Percentiles rank a stretch among this genome's conserved stretches.
Evolutionary conservation across 2,329 filamentous ascomycete species (phyloP).

Genomic region (Metarhizium sp.): DNA sequence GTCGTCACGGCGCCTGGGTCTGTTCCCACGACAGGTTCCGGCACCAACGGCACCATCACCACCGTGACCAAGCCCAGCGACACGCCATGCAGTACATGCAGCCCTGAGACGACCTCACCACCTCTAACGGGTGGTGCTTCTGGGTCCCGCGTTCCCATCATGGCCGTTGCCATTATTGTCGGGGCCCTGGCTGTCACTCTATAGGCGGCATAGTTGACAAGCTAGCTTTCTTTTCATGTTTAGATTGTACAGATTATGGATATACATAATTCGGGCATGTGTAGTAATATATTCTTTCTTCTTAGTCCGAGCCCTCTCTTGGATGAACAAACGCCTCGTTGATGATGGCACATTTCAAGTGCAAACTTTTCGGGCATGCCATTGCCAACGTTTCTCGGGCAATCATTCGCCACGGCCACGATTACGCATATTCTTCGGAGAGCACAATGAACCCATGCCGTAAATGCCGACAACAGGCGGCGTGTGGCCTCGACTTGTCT

Average conservation of each 20-base stretch:
- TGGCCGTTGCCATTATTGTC: conserved; percentile 9
- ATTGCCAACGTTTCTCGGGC: no score
- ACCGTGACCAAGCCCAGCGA: conserved; percentile 4
- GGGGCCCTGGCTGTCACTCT: conserved; percentile 12
- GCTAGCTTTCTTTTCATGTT: not conserved
- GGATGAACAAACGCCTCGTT: no score
- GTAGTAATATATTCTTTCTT: not conserved
- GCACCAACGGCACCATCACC: conserved; percentile 2
- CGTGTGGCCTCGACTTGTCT: no score
- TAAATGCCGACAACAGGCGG: no score
- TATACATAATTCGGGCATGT: not conserved
- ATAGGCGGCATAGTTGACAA: conserved; percentile 6
- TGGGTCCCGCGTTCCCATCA: conserved; percentile 8
- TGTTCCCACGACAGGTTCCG: not conserved
- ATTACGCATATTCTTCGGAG: no score
- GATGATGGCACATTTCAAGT: no score
- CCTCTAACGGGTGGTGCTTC: conserved; percentile 12
- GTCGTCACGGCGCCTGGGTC: not conserved
- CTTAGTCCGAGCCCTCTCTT: no score
- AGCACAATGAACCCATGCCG: no score
- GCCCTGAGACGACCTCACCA: conserved; percentile 5
- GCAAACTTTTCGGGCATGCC: no score
- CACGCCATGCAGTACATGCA: conserved; percentile 7
- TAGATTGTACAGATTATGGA: not conserved
- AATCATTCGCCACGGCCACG: no score